These are phyloP conservation scores for Platismatia glauca DNA, from an alignment of 495 filamentous ascomycete species.

Conservation along the genomic window DNA sequence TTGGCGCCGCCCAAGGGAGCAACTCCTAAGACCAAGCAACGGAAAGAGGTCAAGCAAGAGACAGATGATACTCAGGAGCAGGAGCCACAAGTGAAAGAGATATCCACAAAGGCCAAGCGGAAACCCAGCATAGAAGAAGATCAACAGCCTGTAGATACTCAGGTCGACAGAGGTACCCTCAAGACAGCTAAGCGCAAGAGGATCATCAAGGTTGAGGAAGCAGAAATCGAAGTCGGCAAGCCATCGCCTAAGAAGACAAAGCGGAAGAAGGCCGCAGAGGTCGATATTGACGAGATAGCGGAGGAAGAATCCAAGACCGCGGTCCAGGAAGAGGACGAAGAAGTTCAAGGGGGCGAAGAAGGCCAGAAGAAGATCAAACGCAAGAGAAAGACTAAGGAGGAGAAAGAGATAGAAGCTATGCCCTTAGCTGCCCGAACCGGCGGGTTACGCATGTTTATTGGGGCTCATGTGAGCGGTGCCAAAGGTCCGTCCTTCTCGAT, in stretches of 20 bases:
- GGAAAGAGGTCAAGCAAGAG: not conserved
- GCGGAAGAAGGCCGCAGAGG: slow-evolving; percentile 9
- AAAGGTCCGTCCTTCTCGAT: slow-evolving; percentile 49
- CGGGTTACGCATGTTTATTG: slow-evolving; percentile 72
- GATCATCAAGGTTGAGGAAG: not conserved
- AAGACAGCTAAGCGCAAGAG: slow-evolving; percentile 6
- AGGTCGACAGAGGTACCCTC: not conserved
- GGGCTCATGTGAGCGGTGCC: slow-evolving; percentile 83
- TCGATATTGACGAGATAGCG: slow-evolving; percentile 2
- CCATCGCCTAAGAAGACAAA: slow-evolving; percentile 10
- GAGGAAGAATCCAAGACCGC: slow-evolving; percentile 8
- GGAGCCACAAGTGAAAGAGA: not conserved
- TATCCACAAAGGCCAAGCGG: not conserved
- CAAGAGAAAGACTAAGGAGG: slow-evolving; percentile 35
- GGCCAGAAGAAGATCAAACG: slow-evolving; percentile 16
- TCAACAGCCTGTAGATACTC: not conserved
- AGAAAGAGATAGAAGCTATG: slow-evolving; percentile 42
- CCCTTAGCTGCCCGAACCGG: slow-evolving; percentile 60
- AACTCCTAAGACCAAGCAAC: not conserved
- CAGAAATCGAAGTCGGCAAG: not conserved
- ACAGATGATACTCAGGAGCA: not conserved
- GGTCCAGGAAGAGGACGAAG: slow-evolving; percentile 25
- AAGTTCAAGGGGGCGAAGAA: slow-evolving; percentile 25
- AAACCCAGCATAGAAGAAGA: not conserved
- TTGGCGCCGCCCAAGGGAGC: not conserved